A percentile compares a stretch with the other conserved stretches of the same genome.
Evolutionary conservation across 163 green algal species (phyloP).

Genomic region (Prototheca wickerhamii): DNA sequence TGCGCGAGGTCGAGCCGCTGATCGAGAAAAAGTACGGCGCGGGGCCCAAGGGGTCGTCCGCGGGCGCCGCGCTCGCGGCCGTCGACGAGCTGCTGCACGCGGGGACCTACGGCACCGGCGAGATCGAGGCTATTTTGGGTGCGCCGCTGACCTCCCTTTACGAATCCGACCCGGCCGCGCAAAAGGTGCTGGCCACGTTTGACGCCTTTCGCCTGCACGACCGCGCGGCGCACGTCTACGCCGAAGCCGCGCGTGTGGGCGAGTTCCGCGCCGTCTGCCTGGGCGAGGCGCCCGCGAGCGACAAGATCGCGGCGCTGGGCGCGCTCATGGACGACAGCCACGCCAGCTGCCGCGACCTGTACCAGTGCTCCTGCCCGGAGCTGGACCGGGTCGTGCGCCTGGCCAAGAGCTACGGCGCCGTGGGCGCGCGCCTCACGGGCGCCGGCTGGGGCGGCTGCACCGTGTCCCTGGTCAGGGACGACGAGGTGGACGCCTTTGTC

Average conservation of each 20-base stretch:
- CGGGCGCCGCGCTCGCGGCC: background rate
- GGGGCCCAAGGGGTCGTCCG: background rate
- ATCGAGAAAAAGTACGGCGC: constrained; percentile 32
- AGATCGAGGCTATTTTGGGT: constrained; percentile 70
- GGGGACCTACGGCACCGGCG: constrained; percentile 19
- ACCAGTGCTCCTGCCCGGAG: constrained; percentile 85
- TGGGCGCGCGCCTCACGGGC: constrained; percentile 84
- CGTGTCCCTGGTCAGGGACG: constrained; percentile 71
- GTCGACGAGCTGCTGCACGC: constrained; percentile 51
- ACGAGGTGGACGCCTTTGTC: constrained; percentile 54
- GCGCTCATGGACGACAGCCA: constrained; percentile 17
- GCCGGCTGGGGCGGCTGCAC: constrained; percentile 91
- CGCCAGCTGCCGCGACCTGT: constrained; percentile 59
- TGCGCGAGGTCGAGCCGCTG: constrained; percentile 67
- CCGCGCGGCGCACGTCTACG: constrained; percentile 73
- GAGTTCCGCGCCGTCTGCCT: constrained; percentile 69
- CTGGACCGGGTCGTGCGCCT: constrained; percentile 73
- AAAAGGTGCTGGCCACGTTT: constrained; percentile 7
- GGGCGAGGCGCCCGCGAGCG: constrained; percentile 7
- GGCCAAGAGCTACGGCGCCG: constrained; percentile 54
- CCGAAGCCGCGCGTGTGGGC: constrained; percentile 72
- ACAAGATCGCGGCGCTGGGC: constrained; percentile 58
- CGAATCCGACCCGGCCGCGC: background rate
- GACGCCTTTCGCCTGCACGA: constrained; percentile 68
- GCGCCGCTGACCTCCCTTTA: background rate